phyloP scores from a whole-genome alignment of 176 grass and related monocot genomes.

The Panicum miliaceum region DNA sequence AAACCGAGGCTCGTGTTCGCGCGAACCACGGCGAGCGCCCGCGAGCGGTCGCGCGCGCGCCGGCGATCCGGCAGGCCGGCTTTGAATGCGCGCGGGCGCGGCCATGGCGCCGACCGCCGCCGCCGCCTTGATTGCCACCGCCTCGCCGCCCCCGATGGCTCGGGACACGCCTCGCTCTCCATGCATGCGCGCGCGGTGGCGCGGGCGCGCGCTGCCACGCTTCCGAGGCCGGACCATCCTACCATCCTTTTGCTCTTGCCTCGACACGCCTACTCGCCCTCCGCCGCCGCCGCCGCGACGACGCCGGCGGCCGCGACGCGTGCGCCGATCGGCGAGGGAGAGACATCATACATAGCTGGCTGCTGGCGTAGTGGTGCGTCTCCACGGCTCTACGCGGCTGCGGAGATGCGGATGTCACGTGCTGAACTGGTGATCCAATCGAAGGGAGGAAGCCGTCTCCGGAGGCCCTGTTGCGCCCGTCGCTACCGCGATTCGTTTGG shows the following conservation, averaged over 20 bases:
- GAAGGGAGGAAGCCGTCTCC: background rate
- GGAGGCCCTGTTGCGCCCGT: conserved; percentile 12
- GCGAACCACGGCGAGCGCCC: background rate
- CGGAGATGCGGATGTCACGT: background rate
- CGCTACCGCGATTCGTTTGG: conserved; percentile 24
- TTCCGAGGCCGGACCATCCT: conserved; percentile 7
- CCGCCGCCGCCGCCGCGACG: background rate
- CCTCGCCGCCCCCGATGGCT: background rate
- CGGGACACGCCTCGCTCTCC: no score
- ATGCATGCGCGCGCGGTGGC: background rate
- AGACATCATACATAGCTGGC: background rate
- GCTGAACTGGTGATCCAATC: background rate
- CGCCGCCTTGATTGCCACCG: conserved; percentile 14
- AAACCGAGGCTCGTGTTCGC: background rate
- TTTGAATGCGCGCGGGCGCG: conserved; percentile 22
- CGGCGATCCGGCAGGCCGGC: no score
- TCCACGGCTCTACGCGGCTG: background rate
- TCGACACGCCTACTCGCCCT: background rate
- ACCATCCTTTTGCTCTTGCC: background rate
- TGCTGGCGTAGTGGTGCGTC: background rate
- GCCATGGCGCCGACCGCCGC: background rate
- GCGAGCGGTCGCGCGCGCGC: background rate
- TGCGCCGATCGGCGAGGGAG: background rate
- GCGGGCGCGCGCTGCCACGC: conserved; percentile 27
- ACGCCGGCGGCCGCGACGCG: conserved; percentile 11